phyloP scores from a whole-genome alignment of 257 asterid species.

The Solanum lycopersicoides region DNA sequence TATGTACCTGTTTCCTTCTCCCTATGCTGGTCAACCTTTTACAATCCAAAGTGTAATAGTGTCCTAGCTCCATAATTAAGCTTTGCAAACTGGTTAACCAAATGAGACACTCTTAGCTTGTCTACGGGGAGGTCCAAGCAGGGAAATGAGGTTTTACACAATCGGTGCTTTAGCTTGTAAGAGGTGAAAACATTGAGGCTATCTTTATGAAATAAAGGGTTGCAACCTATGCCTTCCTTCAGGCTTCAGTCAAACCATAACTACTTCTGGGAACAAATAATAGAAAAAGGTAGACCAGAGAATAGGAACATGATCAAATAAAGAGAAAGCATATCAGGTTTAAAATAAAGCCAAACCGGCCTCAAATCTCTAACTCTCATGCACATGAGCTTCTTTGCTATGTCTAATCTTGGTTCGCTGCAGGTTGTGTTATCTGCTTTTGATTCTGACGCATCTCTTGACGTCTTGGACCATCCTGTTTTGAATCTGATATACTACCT shows the following conservation, averaged over 20 bases:
- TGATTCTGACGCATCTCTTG: slow-evolving; percentile 64
- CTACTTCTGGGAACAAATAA: background rate
- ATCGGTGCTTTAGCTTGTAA: background rate
- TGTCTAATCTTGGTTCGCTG: slow-evolving; percentile 3
- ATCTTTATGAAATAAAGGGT: background rate
- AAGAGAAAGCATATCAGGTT: background rate
- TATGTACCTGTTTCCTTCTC: background rate
- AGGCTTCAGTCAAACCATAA: background rate
- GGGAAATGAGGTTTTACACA: background rate
- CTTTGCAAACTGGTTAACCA: background rate
- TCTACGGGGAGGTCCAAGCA: background rate
- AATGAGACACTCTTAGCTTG: background rate
- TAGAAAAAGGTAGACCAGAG: background rate
- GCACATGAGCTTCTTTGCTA: background rate
- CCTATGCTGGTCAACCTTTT: background rate
- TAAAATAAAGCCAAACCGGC: background rate
- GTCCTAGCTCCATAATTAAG: background rate
- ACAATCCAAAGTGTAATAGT: background rate
- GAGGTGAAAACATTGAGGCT: background rate
- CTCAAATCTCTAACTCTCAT: background rate
- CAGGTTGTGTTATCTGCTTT: slow-evolving; percentile 84
- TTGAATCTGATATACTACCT: slow-evolving; percentile 66
- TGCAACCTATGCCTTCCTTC: background rate
- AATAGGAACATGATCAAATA: background rate
- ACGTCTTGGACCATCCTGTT: slow-evolving; percentile 76